Base-by-base conservation (phyloP, 2,329 filamentous ascomycete genomes). In the Monosporascus sp. region DNA sequence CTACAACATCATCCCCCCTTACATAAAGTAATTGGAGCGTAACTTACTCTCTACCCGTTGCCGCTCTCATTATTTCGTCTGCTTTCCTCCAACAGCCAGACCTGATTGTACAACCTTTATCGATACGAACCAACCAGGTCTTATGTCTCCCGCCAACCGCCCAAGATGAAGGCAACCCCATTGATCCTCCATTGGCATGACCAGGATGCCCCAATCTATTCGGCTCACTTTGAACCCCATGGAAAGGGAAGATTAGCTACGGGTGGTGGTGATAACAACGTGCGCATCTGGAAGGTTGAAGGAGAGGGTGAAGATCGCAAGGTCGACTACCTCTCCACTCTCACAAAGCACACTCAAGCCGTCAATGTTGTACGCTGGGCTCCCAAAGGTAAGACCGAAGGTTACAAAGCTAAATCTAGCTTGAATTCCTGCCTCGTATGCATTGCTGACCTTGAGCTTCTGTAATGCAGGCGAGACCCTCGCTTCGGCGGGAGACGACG, bases 151-250 rank as follows among this genome's bases (percentile, higher is more conserved):
- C 31, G 45, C 56, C 45, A 50, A 55, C 44, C 58, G 64, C 67
- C 67, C 73, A 78, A 72, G 70, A 99, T 99, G 94, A 97, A 96
- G 83, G 92, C 91, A 69, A 87, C 91, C 68, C 93, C 94, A 64
- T 82, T 99, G 64, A 93, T 97, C 69, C 93, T 99, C 76, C 91
- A 95, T 79, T 99, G 94, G 94, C 95, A 99, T 75, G 90, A 97
- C 73, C 90, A 96, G 69, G 96, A 95, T 75, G 86, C 90, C 65
- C 94, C 94, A 55, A 92, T 99, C 70, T 99, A 97, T 76, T 97
- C 93, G 44, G 91, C 91, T 63, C 93, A 97, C 72, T 99, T 97
- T 70, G 93, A 99, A 70, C 90, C 90, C 48, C 82, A 90, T 68
- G 91, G 91, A 59, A 97, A 94, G 72, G 91, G 91, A 51, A 86